Percentiles rank a stretch among this genome's conserved stretches.
Evolutionary conservation across 164 flowering plant species (phyloP).

Genomic region (Amborella trichopoda): DNA sequence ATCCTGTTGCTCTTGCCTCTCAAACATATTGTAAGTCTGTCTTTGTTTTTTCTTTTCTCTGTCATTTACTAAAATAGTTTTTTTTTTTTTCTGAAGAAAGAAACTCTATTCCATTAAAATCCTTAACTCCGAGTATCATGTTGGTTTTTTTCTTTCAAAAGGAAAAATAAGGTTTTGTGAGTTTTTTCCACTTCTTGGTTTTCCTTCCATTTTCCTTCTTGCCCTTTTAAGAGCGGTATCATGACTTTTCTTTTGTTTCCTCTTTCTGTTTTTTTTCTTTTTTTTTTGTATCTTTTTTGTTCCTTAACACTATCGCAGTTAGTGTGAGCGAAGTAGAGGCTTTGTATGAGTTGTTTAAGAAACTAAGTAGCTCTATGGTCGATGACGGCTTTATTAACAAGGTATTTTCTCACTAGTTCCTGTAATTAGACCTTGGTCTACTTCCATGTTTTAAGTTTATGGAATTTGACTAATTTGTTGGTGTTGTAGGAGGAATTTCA

Average conservation of each 20-base stretch:
- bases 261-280: background rate
- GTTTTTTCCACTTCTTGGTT: background rate
- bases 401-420: slow-evolving; percentile 4
- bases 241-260: background rate
- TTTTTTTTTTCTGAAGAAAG: too few species aligned
- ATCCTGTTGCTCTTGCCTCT: slow-evolving; percentile 17
- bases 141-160: too few species aligned
- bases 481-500: slow-evolving; percentile 58
- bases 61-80: too few species aligned
- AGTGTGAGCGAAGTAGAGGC: slow-evolving; percentile 14
- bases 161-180: background rate
- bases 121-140: too few species aligned
- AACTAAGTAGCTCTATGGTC: slow-evolving; percentile 22
- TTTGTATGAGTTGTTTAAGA: slow-evolving; percentile 23
- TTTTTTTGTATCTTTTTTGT: background rate
- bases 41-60: background rate
- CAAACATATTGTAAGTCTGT: slow-evolving; percentile 22
- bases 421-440: background rate
- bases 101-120: too few species aligned
- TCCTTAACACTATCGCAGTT: slow-evolving; percentile 10
- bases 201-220: background rate
- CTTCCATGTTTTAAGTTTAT: background rate
- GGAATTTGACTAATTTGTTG: background rate
- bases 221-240: background rate
- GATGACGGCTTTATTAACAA: slow-evolving; percentile 25